Conservation (phyloP, 2,329 filamentous ascomycete species). For the Coniella lustricola region DNA sequence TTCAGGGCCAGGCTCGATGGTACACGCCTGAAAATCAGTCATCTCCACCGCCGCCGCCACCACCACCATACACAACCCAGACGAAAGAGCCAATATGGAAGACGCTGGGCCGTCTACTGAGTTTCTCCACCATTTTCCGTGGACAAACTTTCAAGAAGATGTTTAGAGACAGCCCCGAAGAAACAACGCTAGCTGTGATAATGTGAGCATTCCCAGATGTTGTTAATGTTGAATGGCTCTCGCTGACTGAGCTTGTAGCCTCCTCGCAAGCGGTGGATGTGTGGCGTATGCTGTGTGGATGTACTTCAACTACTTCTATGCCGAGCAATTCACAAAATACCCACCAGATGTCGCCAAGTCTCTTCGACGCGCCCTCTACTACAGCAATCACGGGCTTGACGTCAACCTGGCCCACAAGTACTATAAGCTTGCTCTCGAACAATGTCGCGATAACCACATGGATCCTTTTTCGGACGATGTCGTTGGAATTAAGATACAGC, state of each 20-base stretch:
- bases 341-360: slow-evolving; percentile 69
- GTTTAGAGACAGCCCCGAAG: slow-evolving; percentile 36
- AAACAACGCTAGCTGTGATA: slow-evolving; percentile 34
- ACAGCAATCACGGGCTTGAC: slow-evolving; percentile 69
- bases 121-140: slow-evolving; percentile 29
- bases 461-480: slow-evolving; percentile 90
- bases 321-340: slow-evolving; percentile 47
- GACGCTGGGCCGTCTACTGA: slow-evolving; percentile 10
- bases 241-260: slow-evolving; percentile 26
- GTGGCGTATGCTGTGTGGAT: slow-evolving; percentile 33
- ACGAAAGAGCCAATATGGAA: background rate
- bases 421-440: slow-evolving; percentile 71
- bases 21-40: background rate
- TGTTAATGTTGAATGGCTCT: slow-evolving; percentile 19
- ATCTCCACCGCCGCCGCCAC: background rate
- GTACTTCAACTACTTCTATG: slow-evolving; percentile 51
- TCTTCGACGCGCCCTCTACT: slow-evolving; percentile 79
- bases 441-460: slow-evolving; percentile 66
- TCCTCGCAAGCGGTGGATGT: slow-evolving; percentile 27
- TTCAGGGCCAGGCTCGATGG: slow-evolving; percentile 5
- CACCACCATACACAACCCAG: slow-evolving; percentile 5
- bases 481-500: slow-evolving; percentile 77
- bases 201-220: slow-evolving; percentile 26
- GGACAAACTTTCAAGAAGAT: slow-evolving; percentile 31
- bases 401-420: slow-evolving; percentile 72